phyloP scores from a whole-genome alignment of 1,284 basidiomycete species.

The Xerocomus minutiporus region DNA sequence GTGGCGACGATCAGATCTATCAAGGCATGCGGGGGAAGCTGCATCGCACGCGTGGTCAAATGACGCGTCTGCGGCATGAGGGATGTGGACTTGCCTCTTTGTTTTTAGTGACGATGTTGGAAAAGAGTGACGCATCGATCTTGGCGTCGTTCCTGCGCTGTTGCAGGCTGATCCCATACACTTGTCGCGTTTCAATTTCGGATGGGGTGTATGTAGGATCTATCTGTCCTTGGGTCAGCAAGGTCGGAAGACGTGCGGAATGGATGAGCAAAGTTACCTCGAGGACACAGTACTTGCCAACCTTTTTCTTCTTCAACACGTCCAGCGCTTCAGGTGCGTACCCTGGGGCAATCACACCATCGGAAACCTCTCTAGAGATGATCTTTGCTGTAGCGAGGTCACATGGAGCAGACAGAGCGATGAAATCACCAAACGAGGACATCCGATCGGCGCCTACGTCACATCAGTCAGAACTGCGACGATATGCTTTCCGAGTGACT shows the following conservation, averaged over 20 bases:
- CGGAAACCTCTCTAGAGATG: slow-evolving; percentile 96
- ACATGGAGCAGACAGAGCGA: slow-evolving; percentile 89
- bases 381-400: slow-evolving; percentile 94
- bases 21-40: slow-evolving; percentile 72
- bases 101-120: slow-evolving; percentile 85
- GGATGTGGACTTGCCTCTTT: slow-evolving; percentile 54
- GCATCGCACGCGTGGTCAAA: background rate
- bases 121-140: slow-evolving; percentile 80
- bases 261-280: slow-evolving; percentile 49
- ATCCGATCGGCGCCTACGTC: slow-evolving; percentile 88
- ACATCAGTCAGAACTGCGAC: slow-evolving; percentile 8
- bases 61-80: background rate
- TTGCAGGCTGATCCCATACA: slow-evolving; percentile 90
- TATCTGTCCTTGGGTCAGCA: slow-evolving; percentile 54
- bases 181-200: slow-evolving; percentile 87
- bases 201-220: slow-evolving; percentile 76
- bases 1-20: slow-evolving; percentile 93
- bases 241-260: background rate
- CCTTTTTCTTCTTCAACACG: slow-evolving; percentile 94
- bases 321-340: slow-evolving; percentile 89
- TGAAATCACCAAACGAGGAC: slow-evolving; percentile 99
- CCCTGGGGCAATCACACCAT: slow-evolving; percentile 95
- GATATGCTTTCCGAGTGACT: slow-evolving; percentile 18
- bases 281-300: slow-evolving; percentile 97
- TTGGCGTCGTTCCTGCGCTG: slow-evolving; percentile 91